Evolutionary conservation across 805 yeast genomes (phyloP), one percentile per base, ranked within the genome.

Genomic region (Suhomyces pyralidae): DNA sequence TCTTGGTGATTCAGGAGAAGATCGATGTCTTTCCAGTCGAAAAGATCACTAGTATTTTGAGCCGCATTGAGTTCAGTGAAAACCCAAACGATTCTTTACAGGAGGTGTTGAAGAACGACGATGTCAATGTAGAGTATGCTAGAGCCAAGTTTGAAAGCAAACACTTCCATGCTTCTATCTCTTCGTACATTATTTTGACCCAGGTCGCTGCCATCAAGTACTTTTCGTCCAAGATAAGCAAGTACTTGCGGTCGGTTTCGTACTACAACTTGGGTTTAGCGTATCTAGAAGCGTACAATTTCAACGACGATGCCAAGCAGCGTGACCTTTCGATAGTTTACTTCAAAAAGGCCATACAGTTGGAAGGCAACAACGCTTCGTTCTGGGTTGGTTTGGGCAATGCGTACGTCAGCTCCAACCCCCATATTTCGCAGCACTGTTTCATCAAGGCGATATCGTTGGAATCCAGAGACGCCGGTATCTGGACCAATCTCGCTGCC

Each of bases 401-500:
- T 52, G 87, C 91, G 0, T 81, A 90, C 7, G 77, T 85, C 51
- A 70, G 82, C 3, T 68, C 76, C 3, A 87, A 83, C 57, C 85
- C 93, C 0, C 79, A 81, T 46, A 87, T 90, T 6, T 77, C 97
- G 0, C 99, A 94, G 68, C 99, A 94, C 70, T 90, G 97, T 66
- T 90, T 88, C 61, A 88, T 94, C 60, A 86, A 89, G 56, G 92
- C 97, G 0, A 70, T 85, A 2, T 77, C 88, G 0, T 68, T 91
- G 40, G 85, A 88, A 46, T 81, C 88, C 6, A 81, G 82, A 50
- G 88, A 88, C 51, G 81, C 86, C 3, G 71, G 71, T 15, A 79
- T 85, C 5, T 94, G 97, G 97, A 79, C 85, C 14, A 89, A 90
- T 59, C 71, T 94, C 53, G 97, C 96, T 0, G 80, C 88, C 6